phyloP scores from a whole-genome alignment of 2,329 filamentous ascomycete species.

The Septoria petroselini region DNA sequence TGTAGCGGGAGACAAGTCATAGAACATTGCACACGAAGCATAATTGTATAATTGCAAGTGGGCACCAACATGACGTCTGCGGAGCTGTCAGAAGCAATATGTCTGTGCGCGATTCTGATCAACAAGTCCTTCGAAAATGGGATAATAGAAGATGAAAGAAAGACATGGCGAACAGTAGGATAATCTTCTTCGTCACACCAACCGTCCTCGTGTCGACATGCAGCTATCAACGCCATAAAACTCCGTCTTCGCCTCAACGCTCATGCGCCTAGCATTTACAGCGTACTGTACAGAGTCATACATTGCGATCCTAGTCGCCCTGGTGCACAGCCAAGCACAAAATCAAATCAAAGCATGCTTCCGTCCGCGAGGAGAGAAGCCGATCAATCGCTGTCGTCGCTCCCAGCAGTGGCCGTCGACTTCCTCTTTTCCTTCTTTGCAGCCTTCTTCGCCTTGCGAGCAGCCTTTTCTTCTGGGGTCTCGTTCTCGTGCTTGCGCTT shows the following conservation, averaged over 20 bases:
- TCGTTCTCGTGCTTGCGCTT: constrained; percentile 50
- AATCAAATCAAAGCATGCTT: constrained; percentile 7
- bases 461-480: constrained; percentile 47
- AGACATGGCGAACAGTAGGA: background rate
- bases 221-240: constrained; percentile 14
- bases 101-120: background rate
- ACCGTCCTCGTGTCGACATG: constrained; percentile 6
- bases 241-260: constrained; percentile 17
- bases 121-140: background rate
- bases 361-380: background rate
- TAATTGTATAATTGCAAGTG: constrained; percentile 1
- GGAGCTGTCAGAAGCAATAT: background rate
- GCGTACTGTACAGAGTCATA: constrained; percentile 20
- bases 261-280: constrained; percentile 16
- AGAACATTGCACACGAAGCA: constrained; percentile 1
- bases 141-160: too few relatives aligned
- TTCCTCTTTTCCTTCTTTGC: constrained; percentile 65
- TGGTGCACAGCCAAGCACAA: constrained; percentile 12
- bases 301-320: background rate
- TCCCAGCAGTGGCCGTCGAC: constrained; percentile 31
- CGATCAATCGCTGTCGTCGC: constrained; percentile 30
- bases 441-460: constrained; percentile 67
- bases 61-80: constrained; percentile 9
- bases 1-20: background rate
- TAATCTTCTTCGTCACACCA: constrained; percentile 3